Evolutionary conservation across 257 asterid species (phyloP).

Genomic region (Echium plantagineum): DNA sequence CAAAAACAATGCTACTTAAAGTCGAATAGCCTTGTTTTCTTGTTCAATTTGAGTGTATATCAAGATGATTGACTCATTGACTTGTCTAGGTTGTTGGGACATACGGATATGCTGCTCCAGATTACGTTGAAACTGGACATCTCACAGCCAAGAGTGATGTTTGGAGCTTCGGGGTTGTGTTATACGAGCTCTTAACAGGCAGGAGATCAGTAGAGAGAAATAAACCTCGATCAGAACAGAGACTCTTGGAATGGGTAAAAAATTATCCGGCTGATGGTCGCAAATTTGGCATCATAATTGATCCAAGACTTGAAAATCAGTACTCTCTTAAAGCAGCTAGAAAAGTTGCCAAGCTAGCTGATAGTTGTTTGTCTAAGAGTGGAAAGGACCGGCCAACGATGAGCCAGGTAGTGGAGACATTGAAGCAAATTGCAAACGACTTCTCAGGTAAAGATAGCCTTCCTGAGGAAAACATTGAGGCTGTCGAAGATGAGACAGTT

Average conservation of each 20-base stretch:
- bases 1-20: too few species aligned
- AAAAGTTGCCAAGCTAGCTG: constrained; percentile 57
- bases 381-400: constrained; percentile 74
- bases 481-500: constrained; percentile 22
- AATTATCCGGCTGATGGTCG: constrained; percentile 43
- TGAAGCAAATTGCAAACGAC: constrained; percentile 38
- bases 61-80: too few species aligned
- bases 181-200: constrained; percentile 72
- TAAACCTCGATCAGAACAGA: constrained; percentile 64
- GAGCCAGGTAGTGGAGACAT: constrained; percentile 67
- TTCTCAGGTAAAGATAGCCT: constrained; percentile 22
- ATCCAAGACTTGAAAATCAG: constrained; percentile 55
- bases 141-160: constrained; percentile 90
- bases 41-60: background rate
- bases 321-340: constrained; percentile 50
- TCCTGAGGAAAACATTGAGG: constrained; percentile 21
- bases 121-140: constrained; percentile 86
- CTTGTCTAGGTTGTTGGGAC: constrained; percentile 75
- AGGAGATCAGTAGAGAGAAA: constrained; percentile 69
- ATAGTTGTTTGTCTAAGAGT: constrained; percentile 51
- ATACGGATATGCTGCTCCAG: constrained; percentile 95
- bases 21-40: background rate
- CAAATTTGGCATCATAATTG: constrained; percentile 54
- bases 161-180: constrained; percentile 93
- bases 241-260: constrained; percentile 67